Conservation (phyloP, 169 alveolate genomes). For the Plasmodium berghei region DNA sequence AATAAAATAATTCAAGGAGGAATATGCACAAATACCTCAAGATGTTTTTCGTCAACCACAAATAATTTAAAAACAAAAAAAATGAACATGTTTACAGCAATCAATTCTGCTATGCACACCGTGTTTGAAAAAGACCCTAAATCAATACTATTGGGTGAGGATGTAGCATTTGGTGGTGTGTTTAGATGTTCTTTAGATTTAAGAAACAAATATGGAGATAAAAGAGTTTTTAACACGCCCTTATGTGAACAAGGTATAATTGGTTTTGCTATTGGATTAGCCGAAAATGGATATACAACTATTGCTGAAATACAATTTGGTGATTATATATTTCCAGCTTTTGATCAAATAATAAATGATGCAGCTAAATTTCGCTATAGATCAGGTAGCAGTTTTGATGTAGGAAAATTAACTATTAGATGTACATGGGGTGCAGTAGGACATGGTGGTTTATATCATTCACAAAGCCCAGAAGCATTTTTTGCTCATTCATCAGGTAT, state of each 20-base stretch:
- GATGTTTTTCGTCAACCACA: constrained; percentile 15
- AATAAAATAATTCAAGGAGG: constrained; percentile 10
- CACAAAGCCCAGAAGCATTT: constrained; percentile 96
- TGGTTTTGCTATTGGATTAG: constrained; percentile 97
- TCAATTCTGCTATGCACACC: constrained; percentile 94
- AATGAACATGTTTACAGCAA: constrained; percentile 94
- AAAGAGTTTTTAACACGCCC: constrained; percentile 97
- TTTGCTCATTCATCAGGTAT: constrained; percentile 97
- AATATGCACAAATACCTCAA: not conserved
- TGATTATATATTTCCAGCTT: constrained; percentile 98
- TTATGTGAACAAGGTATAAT: constrained; percentile 97
- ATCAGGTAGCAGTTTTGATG: constrained; percentile 94
- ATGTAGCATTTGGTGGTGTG: constrained; percentile 99
- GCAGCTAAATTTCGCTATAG: constrained; percentile 97
- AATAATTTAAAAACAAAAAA: constrained; percentile 73
- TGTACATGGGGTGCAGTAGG: constrained; percentile 98
- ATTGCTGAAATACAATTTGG: constrained; percentile 98
- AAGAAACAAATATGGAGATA: constrained; percentile 93
- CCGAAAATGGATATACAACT: constrained; percentile 93
- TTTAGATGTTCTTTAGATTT: constrained; percentile 96
- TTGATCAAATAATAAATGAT: constrained; percentile 97
- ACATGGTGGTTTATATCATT: constrained; percentile 97
- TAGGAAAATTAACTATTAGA: constrained; percentile 94
- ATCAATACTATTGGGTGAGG: constrained; percentile 96
- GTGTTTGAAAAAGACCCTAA: constrained; percentile 92